Percentiles rank a stretch among this genome's conserved stretches.
These are phyloP conservation scores for Chrysoporthe puriensis DNA, from an alignment of 2,329 filamentous ascomycete species.

Conservation along the genomic window DNA sequence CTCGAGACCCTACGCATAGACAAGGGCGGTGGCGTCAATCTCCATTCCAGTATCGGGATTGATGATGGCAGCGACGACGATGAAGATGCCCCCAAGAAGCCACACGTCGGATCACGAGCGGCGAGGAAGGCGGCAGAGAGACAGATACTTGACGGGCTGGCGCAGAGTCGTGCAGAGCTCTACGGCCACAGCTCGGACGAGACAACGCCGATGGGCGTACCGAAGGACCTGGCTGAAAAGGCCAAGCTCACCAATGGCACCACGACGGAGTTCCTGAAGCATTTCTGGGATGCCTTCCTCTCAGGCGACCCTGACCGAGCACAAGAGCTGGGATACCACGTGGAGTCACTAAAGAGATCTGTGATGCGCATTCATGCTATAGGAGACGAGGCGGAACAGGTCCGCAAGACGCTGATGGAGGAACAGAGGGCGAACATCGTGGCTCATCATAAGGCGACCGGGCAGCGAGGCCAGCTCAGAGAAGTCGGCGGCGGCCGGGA, in stretches of 20 bases:
- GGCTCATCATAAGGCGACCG: slow-evolving; percentile 71
- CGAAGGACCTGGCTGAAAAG: slow-evolving; percentile 60
- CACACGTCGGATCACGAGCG: slow-evolving; percentile 70
- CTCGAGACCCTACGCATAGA: slow-evolving; percentile 57
- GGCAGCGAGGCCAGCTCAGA: slow-evolving; percentile 73
- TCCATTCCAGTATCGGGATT: slow-evolving; percentile 68
- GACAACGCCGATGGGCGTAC: slow-evolving; percentile 58
- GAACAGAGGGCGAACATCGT: slow-evolving; percentile 71
- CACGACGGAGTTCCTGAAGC: slow-evolving; percentile 92
- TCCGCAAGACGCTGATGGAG: slow-evolving; percentile 69
- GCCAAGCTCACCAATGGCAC: slow-evolving; percentile 81
- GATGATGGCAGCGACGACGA: slow-evolving; percentile 72
- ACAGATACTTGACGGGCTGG: slow-evolving; percentile 68
- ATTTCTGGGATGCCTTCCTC: slow-evolving; percentile 93
- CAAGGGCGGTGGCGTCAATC: slow-evolving; percentile 56
- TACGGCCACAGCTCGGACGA: slow-evolving; percentile 54
- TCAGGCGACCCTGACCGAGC: slow-evolving; percentile 84
- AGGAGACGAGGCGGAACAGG: slow-evolving; percentile 76
- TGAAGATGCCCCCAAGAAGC: slow-evolving; percentile 53
- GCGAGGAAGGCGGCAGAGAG: slow-evolving; percentile 67
- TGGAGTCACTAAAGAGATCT: slow-evolving; percentile 79
- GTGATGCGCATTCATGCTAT: slow-evolving; percentile 79
- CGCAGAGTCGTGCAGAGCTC: slow-evolving; percentile 62
- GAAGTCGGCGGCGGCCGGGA: slow-evolving; percentile 74
- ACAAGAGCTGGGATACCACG: slow-evolving; percentile 77